phyloP scores from a whole-genome alignment of 2,329 filamentous ascomycete genomes.

The Drechslerella stenobrocha region DNA sequence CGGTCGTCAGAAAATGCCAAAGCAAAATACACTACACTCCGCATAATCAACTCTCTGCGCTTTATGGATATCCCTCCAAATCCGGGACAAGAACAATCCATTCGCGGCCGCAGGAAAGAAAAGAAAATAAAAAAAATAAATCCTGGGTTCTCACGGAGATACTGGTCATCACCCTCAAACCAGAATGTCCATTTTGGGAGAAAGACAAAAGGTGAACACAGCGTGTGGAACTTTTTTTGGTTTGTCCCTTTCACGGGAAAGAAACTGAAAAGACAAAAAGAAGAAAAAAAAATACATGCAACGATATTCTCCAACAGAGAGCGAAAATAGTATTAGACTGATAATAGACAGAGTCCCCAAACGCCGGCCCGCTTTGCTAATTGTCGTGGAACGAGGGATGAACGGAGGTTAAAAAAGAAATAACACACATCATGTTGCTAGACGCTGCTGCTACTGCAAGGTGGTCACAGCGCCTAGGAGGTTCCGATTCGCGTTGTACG shows the following conservation, averaged over 20 bases:
- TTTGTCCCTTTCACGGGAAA: background rate
- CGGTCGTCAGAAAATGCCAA: constrained; percentile 2
- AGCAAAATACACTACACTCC: no score
- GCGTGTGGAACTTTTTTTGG: constrained; percentile 1
- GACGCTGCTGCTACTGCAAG: background rate
- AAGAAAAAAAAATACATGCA: constrained; percentile 10
- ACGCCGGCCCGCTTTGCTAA: constrained; percentile 36
- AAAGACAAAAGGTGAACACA: constrained; percentile 1
- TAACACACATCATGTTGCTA: background rate
- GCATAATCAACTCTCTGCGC: no score
- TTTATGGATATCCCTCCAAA: no score
- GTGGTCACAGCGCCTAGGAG: background rate
- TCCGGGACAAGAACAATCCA: background rate
- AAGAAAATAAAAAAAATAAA: constrained; percentile 9
- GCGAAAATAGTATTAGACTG: constrained; percentile 18
- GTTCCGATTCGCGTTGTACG: background rate
- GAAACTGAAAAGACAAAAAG: background rate
- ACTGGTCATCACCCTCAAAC: constrained; percentile 6
- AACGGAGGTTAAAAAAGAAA: constrained; percentile 11
- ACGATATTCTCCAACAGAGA: constrained; percentile 4
- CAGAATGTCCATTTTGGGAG: background rate
- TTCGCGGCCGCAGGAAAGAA: background rate
- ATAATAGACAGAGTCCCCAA: constrained; percentile 19
- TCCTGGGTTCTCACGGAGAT: constrained; percentile 11
- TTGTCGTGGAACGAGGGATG: constrained; percentile 25